A percentile compares a stretch with the other conserved stretches of the same genome.
Evolutionary conservation across 2,329 filamentous ascomycete species (phyloP).

Genomic region (Ciborinia camelliae): DNA sequence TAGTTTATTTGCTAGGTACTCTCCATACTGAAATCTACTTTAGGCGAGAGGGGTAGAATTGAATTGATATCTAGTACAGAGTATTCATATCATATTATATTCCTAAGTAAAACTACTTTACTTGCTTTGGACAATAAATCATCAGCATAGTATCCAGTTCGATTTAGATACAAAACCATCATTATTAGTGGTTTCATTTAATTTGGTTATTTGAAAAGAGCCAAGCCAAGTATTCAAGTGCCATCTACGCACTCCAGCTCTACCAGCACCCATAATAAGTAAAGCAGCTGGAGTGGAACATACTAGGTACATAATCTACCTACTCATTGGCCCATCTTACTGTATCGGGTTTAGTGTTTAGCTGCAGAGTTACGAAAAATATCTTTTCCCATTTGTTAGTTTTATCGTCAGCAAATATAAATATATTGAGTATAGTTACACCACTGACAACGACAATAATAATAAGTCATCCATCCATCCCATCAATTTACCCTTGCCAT

Average conservation of each 20-base stretch:
- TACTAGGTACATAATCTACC: background rate
- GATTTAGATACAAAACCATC: background rate
- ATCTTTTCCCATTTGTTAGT: background rate
- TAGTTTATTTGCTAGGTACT: background rate
- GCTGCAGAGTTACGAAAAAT: background rate
- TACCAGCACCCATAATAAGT: no score
- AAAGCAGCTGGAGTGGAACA: background rate
- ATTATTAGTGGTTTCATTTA: background rate
- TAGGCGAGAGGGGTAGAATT: background rate
- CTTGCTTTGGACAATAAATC: background rate
- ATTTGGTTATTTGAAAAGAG: background rate
- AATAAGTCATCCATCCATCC: background rate
- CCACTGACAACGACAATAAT: background rate
- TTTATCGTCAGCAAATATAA: background rate
- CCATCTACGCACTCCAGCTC: no score
- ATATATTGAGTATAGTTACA: background rate
- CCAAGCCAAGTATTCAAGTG: background rate
- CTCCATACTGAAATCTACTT: background rate
- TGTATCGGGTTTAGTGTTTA: background rate
- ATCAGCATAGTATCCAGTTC: background rate
- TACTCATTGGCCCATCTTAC: no score
- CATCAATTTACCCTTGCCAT: background rate
- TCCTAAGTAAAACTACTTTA: no score
- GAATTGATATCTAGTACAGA: no score
- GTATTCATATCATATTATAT: background rate